Base-by-base conservation (phyloP, 768 basidiomycete species). In the Mycena rosella region DNA sequence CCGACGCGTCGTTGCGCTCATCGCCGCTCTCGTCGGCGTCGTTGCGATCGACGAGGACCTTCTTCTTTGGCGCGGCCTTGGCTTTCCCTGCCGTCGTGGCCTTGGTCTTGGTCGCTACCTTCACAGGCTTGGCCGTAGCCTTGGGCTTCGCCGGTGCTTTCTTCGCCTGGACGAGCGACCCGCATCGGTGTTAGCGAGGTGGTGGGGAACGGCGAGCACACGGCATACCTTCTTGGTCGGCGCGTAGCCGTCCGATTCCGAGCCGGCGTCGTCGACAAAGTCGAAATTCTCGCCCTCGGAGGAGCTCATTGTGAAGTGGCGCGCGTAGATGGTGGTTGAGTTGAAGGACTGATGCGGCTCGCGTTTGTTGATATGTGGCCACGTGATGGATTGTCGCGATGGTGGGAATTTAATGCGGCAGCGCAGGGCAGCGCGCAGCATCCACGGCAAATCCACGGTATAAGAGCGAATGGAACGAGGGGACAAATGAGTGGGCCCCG, bases 221-320 rank as follows among this genome's bases (percentile, higher is more conserved):
- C 52, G 38, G 76, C 80, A 49, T 53, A 82, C 82, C 80, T 88
- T 88, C 84, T 89, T 90, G 20, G 84, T 82, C 6, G 91, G 91
- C 27, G 82, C 84, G 75, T 88, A 93, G 73, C 84, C 88, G 0
- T 94, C 93, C 18, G 90, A 92, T 58, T 91, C 93, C 29, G 85
- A 86, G 5, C 80, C 88, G 71, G 85, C 77, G 67, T 88, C 85
- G 54, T 91, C 63, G 30, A 38, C 47, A 30, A 60, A 72, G 69
- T 89, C 87, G 56, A 90, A 93, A 70, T 84, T 87, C 78, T 94
- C 93, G 56, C 78, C 86, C 75, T 91, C 91, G 14, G 91, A 91
- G 60, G 90, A 91, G 78, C 89, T 91, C 93, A 94, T 93, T 60
- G 69, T 57, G 66, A 68, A 53, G 62, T 64, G 64, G 71, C 60